These are phyloP conservation scores for Termitomyces titanicus DNA, from an alignment of 768 basidiomycete species.

Conservation along the genomic window DNA sequence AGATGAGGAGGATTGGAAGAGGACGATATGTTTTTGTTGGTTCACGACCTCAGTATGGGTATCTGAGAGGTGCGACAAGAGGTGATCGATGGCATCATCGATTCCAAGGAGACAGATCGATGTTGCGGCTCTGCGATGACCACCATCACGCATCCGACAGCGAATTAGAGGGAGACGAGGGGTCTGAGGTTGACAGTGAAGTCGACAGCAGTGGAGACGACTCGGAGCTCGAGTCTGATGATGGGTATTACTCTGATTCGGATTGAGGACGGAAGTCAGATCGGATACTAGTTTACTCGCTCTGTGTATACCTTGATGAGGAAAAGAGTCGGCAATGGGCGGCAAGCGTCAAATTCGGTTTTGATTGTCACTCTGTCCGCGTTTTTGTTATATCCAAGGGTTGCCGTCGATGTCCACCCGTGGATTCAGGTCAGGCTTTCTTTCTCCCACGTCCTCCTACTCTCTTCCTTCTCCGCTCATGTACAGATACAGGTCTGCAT, in stretches of 20 bases:
- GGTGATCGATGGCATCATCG: too few species aligned
- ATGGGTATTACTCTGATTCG: constrained; percentile 3
- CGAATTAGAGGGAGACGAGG: not conserved
- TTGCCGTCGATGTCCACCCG: constrained; percentile 10
- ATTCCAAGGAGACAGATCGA: not conserved
- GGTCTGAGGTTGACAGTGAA: not conserved
- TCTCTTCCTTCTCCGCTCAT: constrained; percentile 5
- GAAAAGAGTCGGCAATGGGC: constrained; percentile 1
- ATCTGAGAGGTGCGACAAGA: too few species aligned
- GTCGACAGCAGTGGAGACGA: not conserved
- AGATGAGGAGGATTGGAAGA: too few species aligned
- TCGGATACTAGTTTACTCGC: not conserved
- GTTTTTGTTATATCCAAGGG: not conserved
- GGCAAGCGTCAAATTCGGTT: not conserved
- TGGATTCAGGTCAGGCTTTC: constrained; percentile 10
- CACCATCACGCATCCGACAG: not conserved
- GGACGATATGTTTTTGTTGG: too few species aligned
- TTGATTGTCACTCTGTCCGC: not conserved
- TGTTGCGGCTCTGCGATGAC: too few species aligned
- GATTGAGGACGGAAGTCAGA: not conserved
- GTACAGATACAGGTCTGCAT: constrained; percentile 24
- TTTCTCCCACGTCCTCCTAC: not conserved
- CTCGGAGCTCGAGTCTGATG: constrained; percentile 1
- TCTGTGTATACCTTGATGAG: too few species aligned
- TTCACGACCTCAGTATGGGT: too few species aligned